Conservation (phyloP, 2,329 filamentous ascomycete species). For the Achaetomium macrosporum region DNA sequence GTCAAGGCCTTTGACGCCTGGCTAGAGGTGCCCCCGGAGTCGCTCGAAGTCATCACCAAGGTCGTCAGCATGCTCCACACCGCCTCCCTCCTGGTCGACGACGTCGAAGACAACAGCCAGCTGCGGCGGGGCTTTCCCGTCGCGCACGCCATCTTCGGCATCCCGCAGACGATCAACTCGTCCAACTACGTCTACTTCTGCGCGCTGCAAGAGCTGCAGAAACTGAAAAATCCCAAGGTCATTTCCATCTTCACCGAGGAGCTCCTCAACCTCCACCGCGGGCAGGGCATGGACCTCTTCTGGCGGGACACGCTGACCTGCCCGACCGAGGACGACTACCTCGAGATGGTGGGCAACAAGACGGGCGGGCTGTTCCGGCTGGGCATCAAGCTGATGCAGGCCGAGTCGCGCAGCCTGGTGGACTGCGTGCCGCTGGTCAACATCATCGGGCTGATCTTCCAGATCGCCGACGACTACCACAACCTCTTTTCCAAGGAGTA, state of each 20-base stretch:
- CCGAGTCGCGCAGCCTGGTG: slow-evolving; percentile 50
- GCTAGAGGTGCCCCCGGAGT: slow-evolving; percentile 65
- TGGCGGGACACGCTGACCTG: slow-evolving; percentile 83
- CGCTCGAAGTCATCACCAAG: slow-evolving; percentile 67
- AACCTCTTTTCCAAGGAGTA: slow-evolving; percentile 75
- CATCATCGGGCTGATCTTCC: slow-evolving; percentile 77
- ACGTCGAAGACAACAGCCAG: slow-evolving; percentile 72
- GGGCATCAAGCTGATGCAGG: slow-evolving; percentile 83
- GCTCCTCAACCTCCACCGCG: slow-evolving; percentile 75
- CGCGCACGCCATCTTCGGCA: slow-evolving; percentile 77
- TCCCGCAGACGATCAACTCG: slow-evolving; percentile 83
- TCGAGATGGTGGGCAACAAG: slow-evolving; percentile 93
- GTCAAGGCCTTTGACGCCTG: slow-evolving; percentile 77
- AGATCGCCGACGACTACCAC: slow-evolving; percentile 90
- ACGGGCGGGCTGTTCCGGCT: slow-evolving; percentile 82
- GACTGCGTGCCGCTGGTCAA: slow-evolving; percentile 83
- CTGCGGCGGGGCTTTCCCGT: slow-evolving; percentile 75
- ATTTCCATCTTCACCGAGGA: slow-evolving; percentile 75
- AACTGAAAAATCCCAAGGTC: slow-evolving; percentile 62
- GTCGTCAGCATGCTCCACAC: slow-evolving; percentile 84
- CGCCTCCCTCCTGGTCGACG: slow-evolving; percentile 75
- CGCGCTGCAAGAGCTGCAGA: slow-evolving; percentile 68
- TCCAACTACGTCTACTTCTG: slow-evolving; percentile 87
- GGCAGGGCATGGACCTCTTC: slow-evolving; percentile 87
- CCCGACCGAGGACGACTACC: slow-evolving; percentile 80